A percentile compares a stretch with the other conserved stretches of the same genome.
Conservation (phyloP, 495 filamentous ascomycete genomes). For the Recurvomyces mirabilis region DNA sequence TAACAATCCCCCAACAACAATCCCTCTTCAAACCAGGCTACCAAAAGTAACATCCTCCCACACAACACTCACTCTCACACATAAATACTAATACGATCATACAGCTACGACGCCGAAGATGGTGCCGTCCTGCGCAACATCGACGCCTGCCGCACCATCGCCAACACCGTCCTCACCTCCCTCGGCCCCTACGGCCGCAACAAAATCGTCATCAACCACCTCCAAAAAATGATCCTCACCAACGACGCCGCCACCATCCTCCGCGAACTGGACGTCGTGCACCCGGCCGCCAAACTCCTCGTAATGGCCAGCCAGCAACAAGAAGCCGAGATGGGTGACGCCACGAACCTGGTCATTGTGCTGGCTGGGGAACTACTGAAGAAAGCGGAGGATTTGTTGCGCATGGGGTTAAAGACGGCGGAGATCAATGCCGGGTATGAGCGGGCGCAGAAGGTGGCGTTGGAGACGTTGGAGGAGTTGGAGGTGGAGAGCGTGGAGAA, state of each 20-base stretch:
- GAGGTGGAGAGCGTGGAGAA: constrained; percentile 84
- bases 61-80: constrained; percentile 20
- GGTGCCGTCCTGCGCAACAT: constrained; percentile 97
- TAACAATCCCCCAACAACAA: constrained; percentile 60
- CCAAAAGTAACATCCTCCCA: constrained; percentile 58
- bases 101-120: constrained; percentile 95
- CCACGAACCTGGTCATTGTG: constrained; percentile 94
- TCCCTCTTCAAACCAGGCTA: constrained; percentile 96
- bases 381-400: constrained; percentile 91
- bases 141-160: constrained; percentile 93
- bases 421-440: constrained; percentile 95
- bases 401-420: constrained; percentile 92
- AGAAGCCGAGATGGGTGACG: constrained; percentile 97
- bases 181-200: constrained; percentile 96
- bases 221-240: constrained; percentile 99
- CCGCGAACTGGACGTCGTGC: constrained; percentile 93
- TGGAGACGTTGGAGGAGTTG: constrained; percentile 77
- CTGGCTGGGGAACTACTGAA: constrained; percentile 91
- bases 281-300: constrained; percentile 94
- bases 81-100: constrained; percentile 2
- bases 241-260: constrained; percentile 96
- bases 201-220: constrained; percentile 99
- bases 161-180: constrained; percentile 90
- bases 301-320: constrained; percentile 99
- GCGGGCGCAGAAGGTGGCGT: constrained; percentile 76